Evolutionary conservation across 148 eudicot species (phyloP).

Genomic region (Amaranthus hypochondriacus): DNA sequence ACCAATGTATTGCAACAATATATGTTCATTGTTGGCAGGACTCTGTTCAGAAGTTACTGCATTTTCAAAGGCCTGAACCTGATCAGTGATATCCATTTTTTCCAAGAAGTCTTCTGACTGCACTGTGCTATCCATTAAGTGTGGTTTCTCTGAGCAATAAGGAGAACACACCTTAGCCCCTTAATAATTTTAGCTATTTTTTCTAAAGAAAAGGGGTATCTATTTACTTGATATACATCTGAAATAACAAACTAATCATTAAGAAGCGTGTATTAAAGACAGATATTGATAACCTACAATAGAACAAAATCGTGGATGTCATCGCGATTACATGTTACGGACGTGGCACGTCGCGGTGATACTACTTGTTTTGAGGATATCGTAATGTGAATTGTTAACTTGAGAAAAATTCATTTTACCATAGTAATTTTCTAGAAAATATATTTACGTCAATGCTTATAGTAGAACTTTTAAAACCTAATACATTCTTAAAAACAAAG

Average conservation of each 20-base stretch:
- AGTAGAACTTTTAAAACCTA: no score
- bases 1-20: background rate
- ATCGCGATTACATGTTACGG: no score
- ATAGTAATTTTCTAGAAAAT: no score
- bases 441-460: no score
- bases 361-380: no score
- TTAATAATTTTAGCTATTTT: background rate
- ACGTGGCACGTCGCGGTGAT: no score
- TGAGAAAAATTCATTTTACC: no score
- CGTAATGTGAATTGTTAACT: no score
- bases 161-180: slow-evolving; percentile 9
- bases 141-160: background rate
- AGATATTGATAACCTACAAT: background rate
- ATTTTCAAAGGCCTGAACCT: background rate
- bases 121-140: background rate
- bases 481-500: no score
- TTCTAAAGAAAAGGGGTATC: background rate
- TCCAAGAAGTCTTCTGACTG: background rate
- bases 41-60: slow-evolving; percentile 1
- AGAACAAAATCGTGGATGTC: no score
- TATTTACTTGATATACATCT: background rate
- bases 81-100: background rate
- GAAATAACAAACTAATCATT: background rate
- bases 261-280: background rate
- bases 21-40: background rate